Base-by-base conservation (phyloP, 2,329 filamentous ascomycete species). In the Sordariomycetes sp. region DNA sequence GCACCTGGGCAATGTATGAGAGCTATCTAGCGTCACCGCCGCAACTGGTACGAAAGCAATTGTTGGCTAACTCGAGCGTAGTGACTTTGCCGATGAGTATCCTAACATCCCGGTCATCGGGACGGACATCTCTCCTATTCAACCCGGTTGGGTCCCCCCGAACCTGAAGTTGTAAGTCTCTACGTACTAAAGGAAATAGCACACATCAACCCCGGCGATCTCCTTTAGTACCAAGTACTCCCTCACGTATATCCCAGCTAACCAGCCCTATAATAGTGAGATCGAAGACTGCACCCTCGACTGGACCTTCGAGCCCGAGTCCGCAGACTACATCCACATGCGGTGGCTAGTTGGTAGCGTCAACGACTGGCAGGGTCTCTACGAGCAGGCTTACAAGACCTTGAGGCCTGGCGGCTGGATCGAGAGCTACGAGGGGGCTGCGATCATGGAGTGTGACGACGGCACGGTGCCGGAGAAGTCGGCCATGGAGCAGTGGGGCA, bases 321-420 rank as follows among this genome's bases (percentile, higher is more conserved):
- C 75, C 62, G 76, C 85, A 63, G 82, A 86, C 68, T 79, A 80
- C 60, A 76, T 87, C 58, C 83, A 86, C 67, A 76, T 80, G 2
- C 76, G 79, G 3, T 65, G 81, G 63, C 75, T 88, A 69, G 72
- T 75, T 2, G 85, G 84, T 20, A 76, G 77, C 53, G 78, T 86
- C 61, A 68, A 72, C 1, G 77, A 83, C 62, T 87, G 83, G 71
- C 71, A 74, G 20, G 69, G 75, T 14, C 69, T 87, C 6, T 77
- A 86, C 60, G 67, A 68, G 18, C 78, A 81, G 59, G 68, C 76
- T 0, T 80, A 70, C 61, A 69, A 70, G 57, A 76, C 82, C 60
- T 68, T 82, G 20, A 78, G 77, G 61, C 67, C 68, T 0, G 68
- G 69, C 2, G 69, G 68, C 14, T 71, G 65, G 63, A 59, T 71